These are phyloP conservation scores for Leishmania major DNA, from an alignment of 208 protist genomes.

Conservation along the genomic window DNA sequence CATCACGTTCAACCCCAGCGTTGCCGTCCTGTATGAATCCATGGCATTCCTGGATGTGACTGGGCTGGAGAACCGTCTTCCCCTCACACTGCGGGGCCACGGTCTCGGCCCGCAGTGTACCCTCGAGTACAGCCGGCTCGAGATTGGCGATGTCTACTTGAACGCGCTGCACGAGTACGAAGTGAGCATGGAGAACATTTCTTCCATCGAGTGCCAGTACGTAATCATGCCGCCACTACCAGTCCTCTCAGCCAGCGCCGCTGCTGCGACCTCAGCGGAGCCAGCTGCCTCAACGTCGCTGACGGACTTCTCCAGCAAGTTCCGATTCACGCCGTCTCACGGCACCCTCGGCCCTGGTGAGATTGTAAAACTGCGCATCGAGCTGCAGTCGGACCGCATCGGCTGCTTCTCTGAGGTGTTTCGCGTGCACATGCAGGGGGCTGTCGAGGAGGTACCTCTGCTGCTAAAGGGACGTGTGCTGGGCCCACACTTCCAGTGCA, in stretches of 20 bases:
- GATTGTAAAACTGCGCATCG: conserved; percentile 63
- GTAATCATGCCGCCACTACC: conserved; percentile 59
- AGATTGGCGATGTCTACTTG: conserved; percentile 96
- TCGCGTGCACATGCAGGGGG: conserved; percentile 84
- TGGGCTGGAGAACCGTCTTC: conserved; percentile 69
- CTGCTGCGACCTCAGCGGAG: background rate
- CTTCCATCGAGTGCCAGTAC: conserved; percentile 91
- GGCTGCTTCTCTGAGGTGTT: conserved; percentile 92
- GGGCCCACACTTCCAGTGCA: conserved; percentile 94
- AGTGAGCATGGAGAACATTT: conserved; percentile 89
- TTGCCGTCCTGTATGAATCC: conserved; percentile 67
- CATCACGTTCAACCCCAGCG: conserved; percentile 90
- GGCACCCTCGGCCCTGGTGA: conserved; percentile 80
- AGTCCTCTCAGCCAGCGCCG: background rate
- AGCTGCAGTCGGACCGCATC: conserved; percentile 86
- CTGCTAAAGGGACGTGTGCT: conserved; percentile 91
- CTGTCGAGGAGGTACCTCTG: conserved; percentile 73
- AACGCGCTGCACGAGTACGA: conserved; percentile 93
- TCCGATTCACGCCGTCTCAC: conserved; percentile 78
- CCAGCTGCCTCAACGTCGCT: background rate
- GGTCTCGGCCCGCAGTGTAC: conserved; percentile 90
- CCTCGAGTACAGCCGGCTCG: conserved; percentile 88
- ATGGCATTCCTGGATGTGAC: conserved; percentile 89
- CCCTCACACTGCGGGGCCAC: conserved; percentile 75
- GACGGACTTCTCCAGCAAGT: conserved; percentile 43